Evolutionary conservation across 495 filamentous ascomycete species (phyloP).

Genomic region (Aspergillus olivimuriae): DNA sequence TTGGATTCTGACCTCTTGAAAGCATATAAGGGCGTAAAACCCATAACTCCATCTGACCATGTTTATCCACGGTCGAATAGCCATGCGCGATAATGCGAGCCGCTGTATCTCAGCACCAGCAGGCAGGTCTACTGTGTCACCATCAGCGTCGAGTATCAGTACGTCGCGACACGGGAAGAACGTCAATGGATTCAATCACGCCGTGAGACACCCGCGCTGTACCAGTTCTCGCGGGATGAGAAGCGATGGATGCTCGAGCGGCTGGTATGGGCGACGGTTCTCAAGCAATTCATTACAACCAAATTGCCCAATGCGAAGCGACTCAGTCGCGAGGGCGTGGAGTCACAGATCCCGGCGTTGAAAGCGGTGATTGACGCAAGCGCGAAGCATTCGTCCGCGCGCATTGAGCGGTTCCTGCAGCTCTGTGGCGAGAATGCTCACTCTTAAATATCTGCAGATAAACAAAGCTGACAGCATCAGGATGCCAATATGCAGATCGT

Average conservation of each 20-base stretch:
- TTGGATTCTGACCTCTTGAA: too few relatives aligned
- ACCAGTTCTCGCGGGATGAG: constrained; percentile 81
- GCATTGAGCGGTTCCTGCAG: constrained; percentile 84
- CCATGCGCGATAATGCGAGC: too few relatives aligned
- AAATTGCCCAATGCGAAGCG: constrained; percentile 94
- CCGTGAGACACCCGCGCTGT: constrained; percentile 72
- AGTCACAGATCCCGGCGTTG: constrained; percentile 84
- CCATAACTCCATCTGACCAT: too few relatives aligned
- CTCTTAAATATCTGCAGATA: constrained; percentile 67
- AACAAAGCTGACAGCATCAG: constrained; percentile 83
- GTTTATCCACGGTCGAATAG: too few relatives aligned
- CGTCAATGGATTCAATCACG: constrained; percentile 86
- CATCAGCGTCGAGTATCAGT: constrained; percentile 84
- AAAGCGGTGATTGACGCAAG: constrained; percentile 85
- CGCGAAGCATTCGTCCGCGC: constrained; percentile 84
- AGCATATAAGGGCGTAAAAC: too few relatives aligned
- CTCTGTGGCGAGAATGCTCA: constrained; percentile 86
- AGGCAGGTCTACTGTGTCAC: constrained; percentile 85
- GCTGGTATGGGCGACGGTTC: constrained; percentile 83
- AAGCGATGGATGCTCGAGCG: constrained; percentile 84
- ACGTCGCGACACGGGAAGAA: constrained; percentile 81
- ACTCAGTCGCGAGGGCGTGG: constrained; percentile 83
- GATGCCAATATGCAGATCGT: constrained; percentile 92
- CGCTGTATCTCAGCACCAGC: too few relatives aligned
- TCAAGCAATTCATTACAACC: constrained; percentile 74